Base-by-base conservation (phyloP, 2,329 filamentous ascomycete species). In the Cordyceps farinosa region DNA sequence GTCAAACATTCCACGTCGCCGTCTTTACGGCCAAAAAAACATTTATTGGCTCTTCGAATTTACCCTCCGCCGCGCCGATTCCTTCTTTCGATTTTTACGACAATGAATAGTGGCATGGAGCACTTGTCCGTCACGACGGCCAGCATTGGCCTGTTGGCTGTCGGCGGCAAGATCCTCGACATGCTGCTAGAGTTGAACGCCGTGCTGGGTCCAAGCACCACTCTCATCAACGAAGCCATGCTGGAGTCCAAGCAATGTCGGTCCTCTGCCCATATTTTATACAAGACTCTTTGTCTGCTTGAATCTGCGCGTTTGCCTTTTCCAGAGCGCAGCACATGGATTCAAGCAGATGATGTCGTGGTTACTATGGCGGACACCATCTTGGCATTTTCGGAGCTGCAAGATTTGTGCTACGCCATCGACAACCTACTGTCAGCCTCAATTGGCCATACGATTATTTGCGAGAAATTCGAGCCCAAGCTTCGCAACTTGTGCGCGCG, bases 221-320 rank as follows among this genome's bases (percentile, higher is more conserved):
- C 67, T 7, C 51, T 70, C 34, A 66, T 75, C 63, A 71, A 70
- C 66, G 67, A 70, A 52, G 72, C 73, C 13, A 69, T 76, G 6
- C 73, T 74, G 52, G 73, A 76, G 64, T 66, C 75, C 44, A 75
- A 76, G 56, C 74, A 77, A 65, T 75, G 73, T 44, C 73, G 75
- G 40, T 77, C 75, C 11, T 75, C 75, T 1, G 68, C 76, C 22
- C 72, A 75, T 66, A 69, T 75, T 45, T 68, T 77, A 44, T 72
- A 72, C 68, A 76, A 76, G 66, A 73, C 72, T 5, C 70, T 77
- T 51, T 67, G 63, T 29, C 69, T 74, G 27, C 68, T 76, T 62
- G 72, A 76, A 65, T 70, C 72, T 44, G 71, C 65, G 36, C 69
- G 70, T 62, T 67, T 76, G 42, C 74, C 74, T 15, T 74, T 74